These are phyloP conservation scores for Fusarium decemcellulare DNA, from an alignment of 2,329 filamentous ascomycete genomes.

Conservation along the genomic window DNA sequence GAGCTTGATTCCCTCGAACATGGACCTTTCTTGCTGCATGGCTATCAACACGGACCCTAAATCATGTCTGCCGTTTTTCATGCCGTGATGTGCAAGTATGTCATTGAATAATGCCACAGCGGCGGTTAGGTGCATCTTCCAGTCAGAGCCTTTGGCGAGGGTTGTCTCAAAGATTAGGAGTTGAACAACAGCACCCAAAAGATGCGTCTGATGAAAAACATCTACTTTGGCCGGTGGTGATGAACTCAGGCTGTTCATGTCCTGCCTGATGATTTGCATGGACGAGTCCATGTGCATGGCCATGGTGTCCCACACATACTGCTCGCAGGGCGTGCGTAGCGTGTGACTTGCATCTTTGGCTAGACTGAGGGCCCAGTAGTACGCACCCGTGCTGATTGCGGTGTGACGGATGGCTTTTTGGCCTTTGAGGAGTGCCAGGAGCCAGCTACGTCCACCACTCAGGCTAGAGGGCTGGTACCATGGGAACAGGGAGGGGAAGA, in stretches of 20 bases:
- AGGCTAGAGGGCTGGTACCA: constrained; percentile 1
- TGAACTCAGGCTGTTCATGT: background rate
- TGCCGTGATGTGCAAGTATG: background rate
- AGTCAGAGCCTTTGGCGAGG: background rate
- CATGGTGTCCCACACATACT: background rate
- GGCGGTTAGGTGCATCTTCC: background rate
- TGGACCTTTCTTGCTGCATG: background rate
- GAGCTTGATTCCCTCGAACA: background rate
- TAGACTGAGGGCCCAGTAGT: background rate
- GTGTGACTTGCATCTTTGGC: background rate
- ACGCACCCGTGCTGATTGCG: constrained; percentile 1
- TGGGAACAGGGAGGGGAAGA: constrained; percentile 3
- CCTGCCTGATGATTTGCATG: background rate
- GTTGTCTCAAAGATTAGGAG: background rate
- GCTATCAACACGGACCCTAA: background rate
- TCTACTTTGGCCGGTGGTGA: background rate
- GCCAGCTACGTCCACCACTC: background rate
- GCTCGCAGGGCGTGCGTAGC: background rate
- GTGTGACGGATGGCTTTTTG: constrained; percentile 1
- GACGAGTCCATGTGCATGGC: background rate
- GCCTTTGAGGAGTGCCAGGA: background rate
- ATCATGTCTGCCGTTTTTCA: background rate
- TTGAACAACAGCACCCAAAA: background rate
- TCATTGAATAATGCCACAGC: background rate
- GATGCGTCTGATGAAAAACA: background rate